Percentiles rank a stretch among this genome's conserved stretches.
phyloP scores from a whole-genome alignment of 176 grass and related monocot genomes.

The Rhynchospora tenuis region DNA sequence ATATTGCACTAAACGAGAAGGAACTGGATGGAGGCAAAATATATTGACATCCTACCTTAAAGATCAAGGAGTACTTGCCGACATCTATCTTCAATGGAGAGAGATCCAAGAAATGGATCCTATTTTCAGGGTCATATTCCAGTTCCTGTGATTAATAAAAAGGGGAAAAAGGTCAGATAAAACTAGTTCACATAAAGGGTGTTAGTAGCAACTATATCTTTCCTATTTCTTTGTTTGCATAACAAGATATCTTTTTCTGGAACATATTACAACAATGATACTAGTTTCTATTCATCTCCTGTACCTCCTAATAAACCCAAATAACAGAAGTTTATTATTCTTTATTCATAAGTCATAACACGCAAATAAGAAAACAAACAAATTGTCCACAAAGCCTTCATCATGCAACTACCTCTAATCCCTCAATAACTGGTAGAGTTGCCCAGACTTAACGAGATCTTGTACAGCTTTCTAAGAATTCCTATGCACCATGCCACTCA shows the following conservation, averaged over 20 bases:
- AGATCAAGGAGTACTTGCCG: slow-evolving; percentile 78
- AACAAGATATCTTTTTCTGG: background rate
- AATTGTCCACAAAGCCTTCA: background rate
- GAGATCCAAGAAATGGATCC: slow-evolving; percentile 84
- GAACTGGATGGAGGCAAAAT: slow-evolving; percentile 1
- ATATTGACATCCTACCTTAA: slow-evolving; percentile 59
- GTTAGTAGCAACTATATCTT: background rate
- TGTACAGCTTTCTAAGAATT: background rate
- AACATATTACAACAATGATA: background rate
- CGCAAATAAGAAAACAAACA: background rate
- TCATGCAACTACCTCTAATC: background rate
- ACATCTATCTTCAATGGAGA: slow-evolving; percentile 77
- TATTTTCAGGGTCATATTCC: slow-evolving; percentile 61
- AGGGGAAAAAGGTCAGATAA: slow-evolving; percentile 16
- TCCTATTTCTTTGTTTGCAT: slow-evolving; percentile 32
- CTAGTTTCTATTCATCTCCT: background rate
- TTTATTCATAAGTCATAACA: background rate
- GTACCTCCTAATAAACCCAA: background rate
- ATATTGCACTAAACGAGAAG: slow-evolving; percentile 7
- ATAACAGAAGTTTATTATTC: too few species aligned
- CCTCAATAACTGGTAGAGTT: background rate
- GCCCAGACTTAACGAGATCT: background rate
- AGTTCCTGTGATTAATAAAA: slow-evolving; percentile 60
- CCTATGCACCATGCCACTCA: background rate
- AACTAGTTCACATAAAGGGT: background rate